These are phyloP conservation scores for Sophora flavescens DNA, from an alignment of 306 rosid genomes.

Conservation along the genomic window DNA sequence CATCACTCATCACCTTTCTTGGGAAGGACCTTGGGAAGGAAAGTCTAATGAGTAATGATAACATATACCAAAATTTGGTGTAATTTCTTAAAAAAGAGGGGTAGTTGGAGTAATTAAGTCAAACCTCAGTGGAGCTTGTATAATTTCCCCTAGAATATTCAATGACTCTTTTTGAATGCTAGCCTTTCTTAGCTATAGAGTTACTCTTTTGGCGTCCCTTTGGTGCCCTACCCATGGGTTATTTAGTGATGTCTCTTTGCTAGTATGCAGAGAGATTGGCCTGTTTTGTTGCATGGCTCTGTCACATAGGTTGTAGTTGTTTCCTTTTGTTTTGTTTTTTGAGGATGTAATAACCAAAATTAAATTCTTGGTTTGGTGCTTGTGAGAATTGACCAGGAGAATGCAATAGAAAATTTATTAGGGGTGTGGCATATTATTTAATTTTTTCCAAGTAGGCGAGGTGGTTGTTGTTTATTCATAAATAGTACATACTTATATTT, in stretches of 20 bases:
- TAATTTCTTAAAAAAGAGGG: no score
- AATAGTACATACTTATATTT: not conserved
- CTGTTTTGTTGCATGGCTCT: no score
- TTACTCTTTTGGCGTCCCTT: not conserved
- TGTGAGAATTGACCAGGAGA: not conserved
- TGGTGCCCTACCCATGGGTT: no score
- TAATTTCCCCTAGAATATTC: not conserved
- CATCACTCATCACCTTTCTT: no score
- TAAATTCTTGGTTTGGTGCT: not conserved
- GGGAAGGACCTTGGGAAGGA: no score
- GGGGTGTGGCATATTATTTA: not conserved
- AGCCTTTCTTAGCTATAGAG: not conserved
- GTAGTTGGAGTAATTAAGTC: no score
- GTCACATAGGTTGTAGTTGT: not conserved
- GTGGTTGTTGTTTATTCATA: not conserved
- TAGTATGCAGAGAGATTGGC: no score
- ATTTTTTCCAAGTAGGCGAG: slow-evolving; percentile 7
- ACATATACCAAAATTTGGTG: no score
- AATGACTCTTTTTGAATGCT: not conserved
- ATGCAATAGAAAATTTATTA: slow-evolving; percentile 6
- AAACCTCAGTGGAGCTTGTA: no score
- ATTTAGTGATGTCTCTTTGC: no score
- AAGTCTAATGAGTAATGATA: no score
- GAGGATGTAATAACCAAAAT: not conserved
- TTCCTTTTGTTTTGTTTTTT: not conserved